These are phyloP conservation scores for Ascochyta clinopodiicola DNA, from an alignment of 2,329 filamentous ascomycete genomes.

Conservation along the genomic window DNA sequence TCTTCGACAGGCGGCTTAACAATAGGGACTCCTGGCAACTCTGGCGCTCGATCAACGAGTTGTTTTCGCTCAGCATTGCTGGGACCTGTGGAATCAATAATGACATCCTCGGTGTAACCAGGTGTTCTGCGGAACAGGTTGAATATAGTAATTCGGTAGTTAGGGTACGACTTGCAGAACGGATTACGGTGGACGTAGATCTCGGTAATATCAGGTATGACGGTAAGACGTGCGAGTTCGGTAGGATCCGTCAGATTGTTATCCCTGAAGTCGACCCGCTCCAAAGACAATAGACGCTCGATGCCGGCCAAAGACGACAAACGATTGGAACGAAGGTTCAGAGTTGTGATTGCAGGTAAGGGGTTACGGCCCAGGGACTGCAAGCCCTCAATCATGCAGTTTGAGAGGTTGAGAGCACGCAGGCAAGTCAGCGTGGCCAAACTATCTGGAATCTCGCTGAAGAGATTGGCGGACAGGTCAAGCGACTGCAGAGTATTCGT, in stretches of 20 bases:
- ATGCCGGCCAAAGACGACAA: slow-evolving; percentile 87
- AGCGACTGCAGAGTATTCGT: slow-evolving; percentile 89
- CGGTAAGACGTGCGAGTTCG: slow-evolving; percentile 86
- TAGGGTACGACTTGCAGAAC: slow-evolving; percentile 84
- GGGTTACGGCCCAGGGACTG: slow-evolving; percentile 86
- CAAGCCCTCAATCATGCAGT: slow-evolving; percentile 96
- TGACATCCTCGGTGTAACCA: slow-evolving; percentile 87
- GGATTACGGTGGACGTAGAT: slow-evolving; percentile 93
- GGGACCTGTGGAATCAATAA: slow-evolving; percentile 84
- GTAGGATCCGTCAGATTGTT: slow-evolving; percentile 90
- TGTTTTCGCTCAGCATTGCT: slow-evolving; percentile 85
- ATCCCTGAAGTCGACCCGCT: slow-evolving; percentile 88
- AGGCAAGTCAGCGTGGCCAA: slow-evolving; percentile 83
- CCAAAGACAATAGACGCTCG: slow-evolving; percentile 85
- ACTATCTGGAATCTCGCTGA: slow-evolving; percentile 92
- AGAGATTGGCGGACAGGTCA: slow-evolving; percentile 90
- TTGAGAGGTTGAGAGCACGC: slow-evolving; percentile 90
- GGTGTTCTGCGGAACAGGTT: slow-evolving; percentile 91
- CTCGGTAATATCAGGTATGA: slow-evolving; percentile 88
- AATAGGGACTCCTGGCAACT: slow-evolving; percentile 77
- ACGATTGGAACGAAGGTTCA: slow-evolving; percentile 90
- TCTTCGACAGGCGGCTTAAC: slow-evolving; percentile 73
- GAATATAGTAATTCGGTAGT: slow-evolving; percentile 90
- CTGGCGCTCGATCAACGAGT: slow-evolving; percentile 79
- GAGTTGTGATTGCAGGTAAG: slow-evolving; percentile 87